Evolutionary conservation across 495 filamentous ascomycete genomes (phyloP).

Genomic region (Cairneyella variabilis): DNA sequence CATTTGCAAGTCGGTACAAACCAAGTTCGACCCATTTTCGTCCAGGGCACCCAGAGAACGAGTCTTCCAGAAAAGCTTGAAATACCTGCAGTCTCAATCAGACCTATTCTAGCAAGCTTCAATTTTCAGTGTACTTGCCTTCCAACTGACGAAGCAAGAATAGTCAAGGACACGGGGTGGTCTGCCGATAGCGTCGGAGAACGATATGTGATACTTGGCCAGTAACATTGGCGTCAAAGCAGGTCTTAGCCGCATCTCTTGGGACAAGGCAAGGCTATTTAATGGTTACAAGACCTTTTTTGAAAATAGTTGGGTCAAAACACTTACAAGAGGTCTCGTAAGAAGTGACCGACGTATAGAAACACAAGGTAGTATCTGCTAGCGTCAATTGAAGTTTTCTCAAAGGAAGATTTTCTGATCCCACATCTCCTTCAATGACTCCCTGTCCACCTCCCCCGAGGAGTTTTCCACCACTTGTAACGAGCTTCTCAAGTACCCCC

Average conservation of each 20-base stretch:
- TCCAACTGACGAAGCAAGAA: slow-evolving; percentile 5
- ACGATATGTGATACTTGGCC: slow-evolving; percentile 6
- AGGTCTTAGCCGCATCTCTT: not conserved
- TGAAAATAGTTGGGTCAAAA: no score
- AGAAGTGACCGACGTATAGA: slow-evolving; percentile 5
- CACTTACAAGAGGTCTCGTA: slow-evolving; percentile 7
- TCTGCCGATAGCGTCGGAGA: not conserved
- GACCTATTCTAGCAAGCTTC: not conserved
- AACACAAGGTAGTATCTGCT: slow-evolving; percentile 3
- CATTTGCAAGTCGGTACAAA: slow-evolving; percentile 1
- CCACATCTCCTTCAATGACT: no score
- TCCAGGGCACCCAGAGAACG: slow-evolving; percentile 4
- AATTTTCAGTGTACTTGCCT: slow-evolving; percentile 2
- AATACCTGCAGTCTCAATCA: no score
- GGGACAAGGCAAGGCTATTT: not conserved
- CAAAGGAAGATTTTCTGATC: no score
- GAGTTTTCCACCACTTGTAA: no score
- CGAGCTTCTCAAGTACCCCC: no score
- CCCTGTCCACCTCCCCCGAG: no score
- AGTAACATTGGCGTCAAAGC: slow-evolving; percentile 2
- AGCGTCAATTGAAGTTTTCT: no score
- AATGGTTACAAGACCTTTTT: no score
- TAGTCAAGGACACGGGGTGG: slow-evolving; percentile 1
- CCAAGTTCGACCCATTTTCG: not conserved
- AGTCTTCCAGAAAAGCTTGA: slow-evolving; percentile 2